Base-by-base conservation (phyloP, 2,329 filamentous ascomycete genomes). In the Gaeumannomyces tritici region DNA sequence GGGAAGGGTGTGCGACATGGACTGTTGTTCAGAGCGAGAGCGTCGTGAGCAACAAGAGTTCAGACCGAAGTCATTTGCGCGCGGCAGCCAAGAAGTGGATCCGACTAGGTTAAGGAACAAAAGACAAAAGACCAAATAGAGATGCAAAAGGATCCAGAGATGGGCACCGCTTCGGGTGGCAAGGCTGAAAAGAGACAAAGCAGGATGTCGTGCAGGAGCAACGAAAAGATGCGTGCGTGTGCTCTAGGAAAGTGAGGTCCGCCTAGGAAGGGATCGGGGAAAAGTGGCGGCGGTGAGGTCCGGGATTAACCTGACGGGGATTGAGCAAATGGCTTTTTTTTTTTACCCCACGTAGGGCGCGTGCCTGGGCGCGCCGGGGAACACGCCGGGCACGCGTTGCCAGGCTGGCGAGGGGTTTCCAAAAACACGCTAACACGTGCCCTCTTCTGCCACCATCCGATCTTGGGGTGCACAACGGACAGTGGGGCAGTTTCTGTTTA, bases 351-450 rank as follows among this genome's bases (percentile, higher is more conserved):
- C 42, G 42, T 21, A 51, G 42, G 18, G 42, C 42, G 42, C 42
- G 42, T n/a, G n/a, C n/a, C 42, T 51, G 42, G 42, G 42, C 42
- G 42, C 42, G 42, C 42, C n/a, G 21, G 18, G n/a, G 18, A 51
- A 51, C 42, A 51, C 42, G 21, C 42, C 42, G 18, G 42, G 18
- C 42, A 21, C 42, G 42, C n/a, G 42, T 51, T 21, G 8, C 42
- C 6, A n/a, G 42, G 21, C 42, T 11, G 21, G 11, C 12, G 58
- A n/a, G 15, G 57, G 57, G 57, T 35, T n/a, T 33, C 29, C 57
- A 33, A 51, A 24, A 60, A 67, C 66, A 67, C 66, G 66, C 66
- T 64, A 66, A 66, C 66, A 67, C 65, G 66, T 67, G 58, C 58
- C 58, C 58, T 21, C 57, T 59, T 60, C 29, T 60, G 58, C 24